These are phyloP conservation scores for Haberlea rhodopensis DNA, from an alignment of 257 asterid species.

Conservation along the genomic window DNA sequence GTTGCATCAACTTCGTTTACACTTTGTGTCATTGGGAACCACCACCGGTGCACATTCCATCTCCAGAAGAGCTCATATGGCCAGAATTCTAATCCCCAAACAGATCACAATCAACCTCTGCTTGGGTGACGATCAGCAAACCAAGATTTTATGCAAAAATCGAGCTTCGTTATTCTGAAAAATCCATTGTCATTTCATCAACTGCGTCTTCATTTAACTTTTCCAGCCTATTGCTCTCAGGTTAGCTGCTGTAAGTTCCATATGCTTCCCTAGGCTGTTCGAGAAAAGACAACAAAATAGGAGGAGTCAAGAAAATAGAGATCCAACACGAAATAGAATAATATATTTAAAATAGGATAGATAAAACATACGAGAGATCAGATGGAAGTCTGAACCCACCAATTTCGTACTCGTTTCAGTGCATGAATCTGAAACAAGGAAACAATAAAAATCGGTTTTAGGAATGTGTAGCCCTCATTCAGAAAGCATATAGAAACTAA, in stretches of 20 bases:
- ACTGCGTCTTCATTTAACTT: constrained; percentile 28
- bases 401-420: constrained; percentile 83
- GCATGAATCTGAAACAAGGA: constrained; percentile 68
- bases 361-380: constrained; percentile 74
- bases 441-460: constrained; percentile 14
- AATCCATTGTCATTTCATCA: neutral
- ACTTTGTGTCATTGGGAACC: neutral
- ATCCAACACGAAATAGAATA: neutral
- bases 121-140: neutral
- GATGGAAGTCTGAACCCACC: constrained; percentile 93
- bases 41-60: neutral
- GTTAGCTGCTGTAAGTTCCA: constrained; percentile 50
- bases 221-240: constrained; percentile 76
- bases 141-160: constrained; percentile 15
- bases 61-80: constrained; percentile 14
- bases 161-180: neutral
- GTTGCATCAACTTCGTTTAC: neutral
- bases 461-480: neutral
- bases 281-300: constrained; percentile 8
- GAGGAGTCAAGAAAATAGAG: neutral
- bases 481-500: neutral
- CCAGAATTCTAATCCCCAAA: constrained; percentile 16
- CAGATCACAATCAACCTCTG: constrained; percentile 13
- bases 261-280: constrained; percentile 88
- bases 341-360: neutral